Percentiles rank a stretch among this genome's conserved stretches.
Evolutionary conservation across 1,139 yeast species (phyloP).

Genomic region (Magnusiomyces paraingens): DNA sequence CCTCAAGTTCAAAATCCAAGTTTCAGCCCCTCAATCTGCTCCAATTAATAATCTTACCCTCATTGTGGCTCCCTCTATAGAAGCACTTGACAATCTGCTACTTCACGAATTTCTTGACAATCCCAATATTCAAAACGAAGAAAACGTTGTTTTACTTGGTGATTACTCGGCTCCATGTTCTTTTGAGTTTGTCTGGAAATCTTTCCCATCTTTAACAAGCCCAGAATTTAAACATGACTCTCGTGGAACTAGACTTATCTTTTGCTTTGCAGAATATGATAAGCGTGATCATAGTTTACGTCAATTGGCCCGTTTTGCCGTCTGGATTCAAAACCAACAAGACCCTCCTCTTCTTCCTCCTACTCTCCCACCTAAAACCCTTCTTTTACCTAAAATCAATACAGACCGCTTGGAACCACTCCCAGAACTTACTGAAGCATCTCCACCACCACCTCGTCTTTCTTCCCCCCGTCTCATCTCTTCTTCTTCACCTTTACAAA

Average conservation of each 20-base stretch:
- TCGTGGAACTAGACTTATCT: conserved; percentile 24
- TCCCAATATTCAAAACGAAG: conserved; percentile 37
- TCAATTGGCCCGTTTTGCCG: conserved; percentile 31
- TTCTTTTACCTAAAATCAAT: background rate
- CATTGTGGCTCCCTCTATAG: conserved; percentile 28
- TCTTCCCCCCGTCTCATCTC: background rate
- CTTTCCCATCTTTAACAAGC: conserved; percentile 10
- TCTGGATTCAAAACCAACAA: conserved; percentile 27
- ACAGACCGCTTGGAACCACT: background rate
- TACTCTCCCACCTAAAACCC: background rate
- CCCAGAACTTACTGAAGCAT: background rate
- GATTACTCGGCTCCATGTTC: conserved; percentile 20
- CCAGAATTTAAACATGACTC: conserved; percentile 10
- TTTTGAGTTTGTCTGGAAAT: conserved; percentile 29
- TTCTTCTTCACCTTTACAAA: background rate
- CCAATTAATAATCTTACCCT: conserved; percentile 31
- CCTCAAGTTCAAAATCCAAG: conserved; percentile 21
- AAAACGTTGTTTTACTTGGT: conserved; percentile 36
- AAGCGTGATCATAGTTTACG: conserved; percentile 33
- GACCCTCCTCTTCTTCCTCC: background rate
- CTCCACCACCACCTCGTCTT: background rate
- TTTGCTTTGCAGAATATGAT: conserved; percentile 37
- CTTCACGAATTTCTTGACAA: conserved; percentile 36
- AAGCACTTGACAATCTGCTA: conserved; percentile 31
- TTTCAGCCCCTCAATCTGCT: conserved; percentile 11